These are phyloP conservation scores for Lachnellula hyalina DNA, from an alignment of 2,329 filamentous ascomycete genomes.

Conservation along the genomic window DNA sequence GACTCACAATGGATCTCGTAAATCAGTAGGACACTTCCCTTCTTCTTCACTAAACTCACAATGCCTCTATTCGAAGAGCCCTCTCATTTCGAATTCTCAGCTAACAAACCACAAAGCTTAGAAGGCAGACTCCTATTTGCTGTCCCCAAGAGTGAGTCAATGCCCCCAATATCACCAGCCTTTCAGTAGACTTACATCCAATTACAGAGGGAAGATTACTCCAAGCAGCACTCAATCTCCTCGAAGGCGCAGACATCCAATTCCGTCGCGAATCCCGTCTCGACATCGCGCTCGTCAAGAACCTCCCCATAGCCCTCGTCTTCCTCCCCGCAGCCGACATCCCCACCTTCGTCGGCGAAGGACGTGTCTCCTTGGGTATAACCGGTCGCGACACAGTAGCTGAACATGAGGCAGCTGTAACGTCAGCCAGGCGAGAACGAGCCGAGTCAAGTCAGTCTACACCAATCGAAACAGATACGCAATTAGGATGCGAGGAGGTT, in stretches of 20 bases:
- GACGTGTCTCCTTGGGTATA: conserved; percentile 88
- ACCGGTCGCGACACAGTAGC: conserved; percentile 89
- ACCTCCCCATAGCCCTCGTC: conserved; percentile 88
- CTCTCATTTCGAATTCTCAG: conserved; percentile 35
- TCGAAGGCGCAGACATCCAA: conserved; percentile 91
- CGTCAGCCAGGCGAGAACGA: conserved; percentile 42
- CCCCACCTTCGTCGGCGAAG: conserved; percentile 94
- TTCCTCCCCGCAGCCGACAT: conserved; percentile 98
- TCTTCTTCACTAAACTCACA: neutral
- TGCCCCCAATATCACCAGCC: conserved; percentile 7
- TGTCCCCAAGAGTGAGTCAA: conserved; percentile 87
- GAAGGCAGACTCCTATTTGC: conserved; percentile 92
- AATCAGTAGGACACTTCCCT: conserved; percentile 45
- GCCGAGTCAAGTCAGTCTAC: conserved; percentile 43
- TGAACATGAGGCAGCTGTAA: conserved; percentile 71
- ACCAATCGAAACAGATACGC: conserved; percentile 35
- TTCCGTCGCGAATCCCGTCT: conserved; percentile 92
- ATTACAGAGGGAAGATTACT: conserved; percentile 83
- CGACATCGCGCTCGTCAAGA: conserved; percentile 97
- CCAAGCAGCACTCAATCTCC: conserved; percentile 79
- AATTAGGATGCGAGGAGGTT: conserved; percentile 65
- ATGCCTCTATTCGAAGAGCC: conserved; percentile 39
- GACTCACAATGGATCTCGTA: conserved; percentile 50
- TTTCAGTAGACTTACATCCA: neutral
- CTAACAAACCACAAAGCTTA: conserved; percentile 54